phyloP scores from a whole-genome alignment of 2,329 filamentous ascomycete species.

The Ceratocystis cacaofunesta region DNA sequence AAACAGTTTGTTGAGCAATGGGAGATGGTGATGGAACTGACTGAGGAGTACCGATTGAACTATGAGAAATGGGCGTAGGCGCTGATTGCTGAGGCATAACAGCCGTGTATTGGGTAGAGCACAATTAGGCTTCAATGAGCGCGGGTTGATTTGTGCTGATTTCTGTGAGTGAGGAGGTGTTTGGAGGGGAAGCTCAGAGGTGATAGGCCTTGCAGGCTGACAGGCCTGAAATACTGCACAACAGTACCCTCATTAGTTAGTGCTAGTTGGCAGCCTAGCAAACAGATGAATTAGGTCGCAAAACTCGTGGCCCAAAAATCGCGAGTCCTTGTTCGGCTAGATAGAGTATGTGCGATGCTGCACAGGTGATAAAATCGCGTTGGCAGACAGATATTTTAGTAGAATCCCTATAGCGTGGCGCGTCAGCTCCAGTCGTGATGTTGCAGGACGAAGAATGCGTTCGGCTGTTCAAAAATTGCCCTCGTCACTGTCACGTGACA shows the following conservation, averaged over 20 bases:
- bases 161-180: neutral
- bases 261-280: slow-evolving; percentile 20
- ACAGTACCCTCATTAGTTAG: slow-evolving; percentile 34
- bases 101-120: neutral
- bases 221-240: slow-evolving; percentile 34
- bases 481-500: slow-evolving; percentile 12
- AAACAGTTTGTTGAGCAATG: slow-evolving; percentile 38
- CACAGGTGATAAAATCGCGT: slow-evolving; percentile 6
- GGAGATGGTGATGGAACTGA: slow-evolving; percentile 51
- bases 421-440: slow-evolving; percentile 7
- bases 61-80: neutral
- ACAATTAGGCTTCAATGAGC: neutral
- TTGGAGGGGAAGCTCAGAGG: slow-evolving; percentile 10
- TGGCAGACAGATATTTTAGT: neutral
- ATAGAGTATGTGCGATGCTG: neutral
- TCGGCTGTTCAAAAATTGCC: slow-evolving; percentile 14
- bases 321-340: neutral
- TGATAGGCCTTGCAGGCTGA: slow-evolving; percentile 29
- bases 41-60: slow-evolving; percentile 27
- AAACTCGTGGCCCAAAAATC: neutral
- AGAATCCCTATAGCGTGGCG: slow-evolving; percentile 4
- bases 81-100: slow-evolving; percentile 11
- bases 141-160: neutral
- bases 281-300: neutral
- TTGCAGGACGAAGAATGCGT: slow-evolving; percentile 10